Evolutionary conservation across 352 stramenopile species (phyloP).

Genomic region (Pythium guiyangense): DNA sequence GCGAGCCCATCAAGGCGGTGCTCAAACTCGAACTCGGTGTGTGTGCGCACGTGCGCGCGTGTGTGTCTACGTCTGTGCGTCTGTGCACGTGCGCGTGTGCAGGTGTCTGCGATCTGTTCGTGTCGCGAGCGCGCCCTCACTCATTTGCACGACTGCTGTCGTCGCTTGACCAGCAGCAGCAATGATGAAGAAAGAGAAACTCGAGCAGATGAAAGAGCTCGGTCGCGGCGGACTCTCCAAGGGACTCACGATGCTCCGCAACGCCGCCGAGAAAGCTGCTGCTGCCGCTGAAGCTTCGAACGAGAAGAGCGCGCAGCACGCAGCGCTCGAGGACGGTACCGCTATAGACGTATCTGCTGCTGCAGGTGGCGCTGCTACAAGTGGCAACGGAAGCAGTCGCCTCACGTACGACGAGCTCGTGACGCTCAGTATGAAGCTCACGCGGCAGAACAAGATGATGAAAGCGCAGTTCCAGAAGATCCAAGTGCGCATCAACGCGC

Average conservation of each 20-base stretch:
- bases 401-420: conserved; percentile 83
- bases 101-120: no score
- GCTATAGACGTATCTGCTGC: not conserved
- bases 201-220: conserved; percentile 87
- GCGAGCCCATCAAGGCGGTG: no score
- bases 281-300: conserved; percentile 8
- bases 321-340: conserved; percentile 2
- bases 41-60: no score
- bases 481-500: conserved; percentile 38
- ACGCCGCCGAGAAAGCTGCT: conserved; percentile 23
- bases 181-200: conserved; percentile 85
- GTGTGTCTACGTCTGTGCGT: no score
- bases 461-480: conserved; percentile 81
- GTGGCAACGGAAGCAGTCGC: conserved; percentile 7
- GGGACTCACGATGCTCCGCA: conserved; percentile 74
- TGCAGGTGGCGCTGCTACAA: not conserved
- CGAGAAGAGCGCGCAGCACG: conserved; percentile 2
- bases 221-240: conserved; percentile 68
- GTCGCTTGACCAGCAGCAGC: not conserved
- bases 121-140: no score
- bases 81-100: no score
- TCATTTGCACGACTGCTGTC: no score
- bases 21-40: no score
- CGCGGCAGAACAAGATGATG: conserved; percentile 86
- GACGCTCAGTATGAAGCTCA: conserved; percentile 85